A percentile compares a stretch with the other conserved stretches of the same genome.
These are phyloP conservation scores for Oryza glumipatula DNA, from an alignment of 176 grass and related monocot species.

Conservation along the genomic window DNA sequence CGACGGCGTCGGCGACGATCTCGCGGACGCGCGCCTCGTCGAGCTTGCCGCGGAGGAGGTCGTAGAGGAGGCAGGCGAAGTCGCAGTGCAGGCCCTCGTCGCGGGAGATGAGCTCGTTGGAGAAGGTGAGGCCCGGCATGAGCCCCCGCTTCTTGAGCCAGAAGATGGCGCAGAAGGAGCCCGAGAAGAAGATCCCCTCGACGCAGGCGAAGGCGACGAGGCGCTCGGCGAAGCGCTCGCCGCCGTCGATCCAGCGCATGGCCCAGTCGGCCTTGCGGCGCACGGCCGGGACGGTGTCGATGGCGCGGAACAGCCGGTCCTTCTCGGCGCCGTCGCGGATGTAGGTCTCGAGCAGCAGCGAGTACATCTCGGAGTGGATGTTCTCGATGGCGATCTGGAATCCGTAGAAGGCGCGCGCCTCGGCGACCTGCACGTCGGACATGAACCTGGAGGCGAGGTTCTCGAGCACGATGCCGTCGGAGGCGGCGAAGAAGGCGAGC, in stretches of 20 bases:
- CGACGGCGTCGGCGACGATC: slow-evolving; percentile 72
- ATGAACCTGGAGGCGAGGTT: slow-evolving; percentile 87
- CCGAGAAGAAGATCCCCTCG: slow-evolving; percentile 96
- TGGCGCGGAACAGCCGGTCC: slow-evolving; percentile 77
- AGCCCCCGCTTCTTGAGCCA: slow-evolving; percentile 96
- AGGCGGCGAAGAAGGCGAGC: slow-evolving; percentile 92
- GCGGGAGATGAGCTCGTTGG: slow-evolving; percentile 97
- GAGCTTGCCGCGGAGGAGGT: slow-evolving; percentile 59
- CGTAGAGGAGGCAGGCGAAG: slow-evolving; percentile 91
- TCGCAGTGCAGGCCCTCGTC: slow-evolving; percentile 98
- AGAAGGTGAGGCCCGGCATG: slow-evolving; percentile 96
- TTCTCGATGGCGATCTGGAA: slow-evolving; percentile 99
- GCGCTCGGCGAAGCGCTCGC: slow-evolving; percentile 77
- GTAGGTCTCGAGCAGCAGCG: slow-evolving; percentile 81
- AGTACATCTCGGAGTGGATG: slow-evolving; percentile 98
- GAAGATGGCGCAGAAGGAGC: slow-evolving; percentile 95
- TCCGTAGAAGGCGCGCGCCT: slow-evolving; percentile 88
- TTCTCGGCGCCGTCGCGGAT: slow-evolving; percentile 76
- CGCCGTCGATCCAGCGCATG: slow-evolving; percentile 76
- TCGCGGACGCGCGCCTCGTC: slow-evolving; percentile 56
- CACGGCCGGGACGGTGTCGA: slow-evolving; percentile 72
- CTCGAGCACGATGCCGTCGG: slow-evolving; percentile 95
- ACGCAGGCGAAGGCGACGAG: slow-evolving; percentile 86
- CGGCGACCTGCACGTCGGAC: slow-evolving; percentile 85
- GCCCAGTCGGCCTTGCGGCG: slow-evolving; percentile 85